Percentiles rank a stretch among this genome's conserved stretches.
Evolutionary conservation across 169 alveolate genomes (phyloP).

Genomic region (Perkinsus chesapeaki): DNA sequence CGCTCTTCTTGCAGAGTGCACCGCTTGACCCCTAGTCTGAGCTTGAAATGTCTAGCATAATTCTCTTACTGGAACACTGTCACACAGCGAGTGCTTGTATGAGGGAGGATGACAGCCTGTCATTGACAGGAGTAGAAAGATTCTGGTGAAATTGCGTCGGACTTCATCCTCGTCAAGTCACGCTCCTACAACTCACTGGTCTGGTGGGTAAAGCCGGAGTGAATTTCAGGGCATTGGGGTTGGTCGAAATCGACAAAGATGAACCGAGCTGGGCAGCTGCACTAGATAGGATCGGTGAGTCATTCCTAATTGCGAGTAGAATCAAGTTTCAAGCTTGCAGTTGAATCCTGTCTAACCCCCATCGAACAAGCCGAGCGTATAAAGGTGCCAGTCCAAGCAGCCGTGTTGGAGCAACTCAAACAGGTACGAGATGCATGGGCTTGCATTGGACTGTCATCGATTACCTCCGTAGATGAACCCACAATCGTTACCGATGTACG

Average conservation of each 20-base stretch:
- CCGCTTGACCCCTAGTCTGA: conserved; percentile 13
- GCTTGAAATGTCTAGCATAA: conserved; percentile 18
- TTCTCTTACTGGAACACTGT: too few species aligned
- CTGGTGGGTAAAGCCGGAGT: too few species aligned
- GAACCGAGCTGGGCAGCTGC: not conserved
- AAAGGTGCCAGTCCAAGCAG: not conserved
- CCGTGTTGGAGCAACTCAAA: not conserved
- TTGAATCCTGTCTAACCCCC: not conserved
- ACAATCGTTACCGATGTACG: not conserved
- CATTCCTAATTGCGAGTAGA: not conserved
- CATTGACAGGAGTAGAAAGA: too few species aligned
- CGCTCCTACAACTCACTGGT: too few species aligned
- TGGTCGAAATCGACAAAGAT: not conserved
- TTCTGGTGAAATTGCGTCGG: too few species aligned
- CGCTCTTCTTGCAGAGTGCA: conserved; percentile 20
- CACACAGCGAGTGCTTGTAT: too few species aligned
- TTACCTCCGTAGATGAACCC: not conserved
- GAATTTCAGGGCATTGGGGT: not conserved
- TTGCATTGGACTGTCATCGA: not conserved
- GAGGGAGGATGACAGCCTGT: too few species aligned
- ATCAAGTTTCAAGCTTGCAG: not conserved
- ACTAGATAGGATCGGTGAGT: not conserved
- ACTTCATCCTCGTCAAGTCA: too few species aligned
- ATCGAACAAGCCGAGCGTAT: not conserved
- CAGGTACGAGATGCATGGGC: not conserved